phyloP scores from a whole-genome alignment of 2,329 filamentous ascomycete genomes.

The Elsinoe batatas region DNA sequence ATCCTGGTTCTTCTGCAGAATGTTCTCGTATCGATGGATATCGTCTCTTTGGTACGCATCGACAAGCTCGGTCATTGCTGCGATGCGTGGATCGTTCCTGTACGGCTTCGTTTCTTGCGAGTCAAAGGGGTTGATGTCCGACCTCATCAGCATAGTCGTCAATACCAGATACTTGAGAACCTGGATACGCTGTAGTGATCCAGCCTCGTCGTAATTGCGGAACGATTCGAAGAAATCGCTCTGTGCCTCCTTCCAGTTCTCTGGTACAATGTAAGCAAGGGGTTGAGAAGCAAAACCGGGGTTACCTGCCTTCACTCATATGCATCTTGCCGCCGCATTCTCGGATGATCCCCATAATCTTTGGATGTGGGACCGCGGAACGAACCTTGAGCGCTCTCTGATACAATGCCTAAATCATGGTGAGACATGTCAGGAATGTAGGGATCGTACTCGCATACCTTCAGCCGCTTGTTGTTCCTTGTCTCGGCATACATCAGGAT shows the following conservation, averaged over 20 bases:
- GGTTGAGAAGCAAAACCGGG: neutral
- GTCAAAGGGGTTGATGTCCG: slow-evolving; percentile 96
- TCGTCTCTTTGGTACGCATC: slow-evolving; percentile 95
- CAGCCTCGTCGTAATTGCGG: slow-evolving; percentile 96
- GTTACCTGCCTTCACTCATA: slow-evolving; percentile 67
- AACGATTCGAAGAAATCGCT: slow-evolving; percentile 98
- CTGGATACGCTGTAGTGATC: slow-evolving; percentile 89
- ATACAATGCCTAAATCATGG: slow-evolving; percentile 54
- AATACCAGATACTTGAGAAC: slow-evolving; percentile 94
- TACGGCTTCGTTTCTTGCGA: slow-evolving; percentile 98
- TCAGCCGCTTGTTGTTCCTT: slow-evolving; percentile 93
- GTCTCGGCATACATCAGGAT: slow-evolving; percentile 98
- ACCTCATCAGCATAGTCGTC: slow-evolving; percentile 97
- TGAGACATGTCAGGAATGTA: slow-evolving; percentile 16
- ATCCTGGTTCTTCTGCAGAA: slow-evolving; percentile 78
- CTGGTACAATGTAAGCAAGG: slow-evolving; percentile 33
- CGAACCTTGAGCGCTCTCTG: slow-evolving; percentile 83
- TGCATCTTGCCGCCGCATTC: slow-evolving; percentile 99
- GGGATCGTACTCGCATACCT: slow-evolving; percentile 38
- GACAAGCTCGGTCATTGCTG: slow-evolving; percentile 93
- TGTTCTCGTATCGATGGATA: slow-evolving; percentile 80
- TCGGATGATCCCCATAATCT: slow-evolving; percentile 98
- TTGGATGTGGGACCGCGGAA: slow-evolving; percentile 95
- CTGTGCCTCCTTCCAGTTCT: slow-evolving; percentile 97
- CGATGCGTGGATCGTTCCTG: slow-evolving; percentile 87